phyloP scores from a whole-genome alignment of 805 yeast species.

The Dipodascus geniculatus region DNA sequence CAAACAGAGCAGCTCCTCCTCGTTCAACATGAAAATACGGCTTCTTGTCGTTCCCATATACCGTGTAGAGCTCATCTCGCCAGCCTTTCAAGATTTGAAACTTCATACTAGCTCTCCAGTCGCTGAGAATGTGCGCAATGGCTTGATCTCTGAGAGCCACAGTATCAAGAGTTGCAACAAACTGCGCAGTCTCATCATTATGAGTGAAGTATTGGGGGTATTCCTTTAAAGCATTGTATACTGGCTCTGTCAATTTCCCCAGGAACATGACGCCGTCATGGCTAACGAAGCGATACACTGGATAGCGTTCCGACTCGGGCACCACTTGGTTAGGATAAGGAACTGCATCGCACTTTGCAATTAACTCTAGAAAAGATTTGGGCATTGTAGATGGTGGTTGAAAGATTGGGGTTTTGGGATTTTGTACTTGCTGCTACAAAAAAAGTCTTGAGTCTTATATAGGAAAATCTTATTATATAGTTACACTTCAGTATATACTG shows the following conservation, averaged over 20 bases:
- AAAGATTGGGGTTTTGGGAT: too few relatives aligned
- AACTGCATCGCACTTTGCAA: slow-evolving; percentile 10
- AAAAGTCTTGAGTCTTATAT: too few relatives aligned
- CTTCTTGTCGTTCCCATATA: slow-evolving; percentile 41
- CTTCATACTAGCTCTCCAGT: slow-evolving; percentile 14
- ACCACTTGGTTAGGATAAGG: slow-evolving; percentile 9
- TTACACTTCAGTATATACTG: too few relatives aligned
- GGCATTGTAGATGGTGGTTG: not conserved
- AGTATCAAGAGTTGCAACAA: slow-evolving; percentile 26
- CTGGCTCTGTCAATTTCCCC: slow-evolving; percentile 14
- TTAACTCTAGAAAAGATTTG: not conserved
- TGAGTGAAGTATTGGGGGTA: slow-evolving; percentile 13
- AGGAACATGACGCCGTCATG: slow-evolving; percentile 21
- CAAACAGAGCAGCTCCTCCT: slow-evolving; percentile 67
- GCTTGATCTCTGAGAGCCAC: slow-evolving; percentile 31
- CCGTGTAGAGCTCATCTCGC: slow-evolving; percentile 75
- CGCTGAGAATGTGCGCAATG: slow-evolving; percentile 18
- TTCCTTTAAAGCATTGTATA: slow-evolving; percentile 13
- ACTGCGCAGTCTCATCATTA: slow-evolving; percentile 17
- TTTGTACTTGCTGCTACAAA: too few relatives aligned
- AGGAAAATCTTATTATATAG: too few relatives aligned
- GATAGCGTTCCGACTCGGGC: not conserved
- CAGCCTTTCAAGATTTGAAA: slow-evolving; percentile 36
- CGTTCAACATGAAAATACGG: slow-evolving; percentile 71
- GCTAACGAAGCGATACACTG: slow-evolving; percentile 16